phyloP scores from a whole-genome alignment of 768 basidiomycete genomes.

The Lepiota brunneoincarnata region DNA sequence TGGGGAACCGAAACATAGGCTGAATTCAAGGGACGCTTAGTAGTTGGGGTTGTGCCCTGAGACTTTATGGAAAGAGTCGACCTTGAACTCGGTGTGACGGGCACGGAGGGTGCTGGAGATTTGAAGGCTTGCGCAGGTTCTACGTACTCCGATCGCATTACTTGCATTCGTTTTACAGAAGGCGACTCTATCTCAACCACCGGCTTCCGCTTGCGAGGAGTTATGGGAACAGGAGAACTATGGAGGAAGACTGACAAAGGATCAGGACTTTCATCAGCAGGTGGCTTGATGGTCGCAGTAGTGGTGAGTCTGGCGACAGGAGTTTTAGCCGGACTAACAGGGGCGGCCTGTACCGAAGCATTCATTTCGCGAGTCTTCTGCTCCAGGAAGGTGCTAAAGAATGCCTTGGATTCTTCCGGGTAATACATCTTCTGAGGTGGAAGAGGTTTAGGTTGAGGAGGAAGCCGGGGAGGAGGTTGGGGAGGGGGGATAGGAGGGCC shows the following conservation, averaged over 20 bases:
- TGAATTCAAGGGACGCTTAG: slow-evolving; percentile 34
- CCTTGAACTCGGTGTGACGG: slow-evolving; percentile 29
- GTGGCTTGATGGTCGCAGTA: slow-evolving; percentile 5
- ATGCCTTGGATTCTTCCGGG: slow-evolving; percentile 58
- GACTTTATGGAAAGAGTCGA: slow-evolving; percentile 19
- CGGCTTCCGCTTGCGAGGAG: slow-evolving; percentile 73
- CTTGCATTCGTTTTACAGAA: slow-evolving; percentile 54
- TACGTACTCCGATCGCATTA: slow-evolving; percentile 11
- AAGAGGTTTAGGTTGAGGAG: slow-evolving; percentile 13
- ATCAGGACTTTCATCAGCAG: slow-evolving; percentile 49
- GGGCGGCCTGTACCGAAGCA: slow-evolving; percentile 8
- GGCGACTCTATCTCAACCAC: slow-evolving; percentile 60
- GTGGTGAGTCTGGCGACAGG: slow-evolving; percentile 15
- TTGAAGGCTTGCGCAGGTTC: slow-evolving; percentile 14
- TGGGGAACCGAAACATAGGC: slow-evolving; percentile 46
- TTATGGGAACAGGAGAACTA: slow-evolving; percentile 32
- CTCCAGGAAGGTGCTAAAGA: slow-evolving; percentile 67
- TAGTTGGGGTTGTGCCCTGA: slow-evolving; percentile 25
- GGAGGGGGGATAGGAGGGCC: slow-evolving; percentile 28
- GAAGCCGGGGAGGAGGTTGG: slow-evolving; percentile 11
- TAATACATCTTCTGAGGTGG: slow-evolving; percentile 31
- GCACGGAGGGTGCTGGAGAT: slow-evolving; percentile 19
- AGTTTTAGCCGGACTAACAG: slow-evolving; percentile 3
- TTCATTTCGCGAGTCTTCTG: slow-evolving; percentile 48
- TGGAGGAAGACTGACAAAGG: slow-evolving; percentile 43